Percentiles rank a stretch among this genome's conserved stretches.
Evolutionary conservation across 2,329 filamentous ascomycete species (phyloP).

Genomic region (Fusarium sororula): DNA sequence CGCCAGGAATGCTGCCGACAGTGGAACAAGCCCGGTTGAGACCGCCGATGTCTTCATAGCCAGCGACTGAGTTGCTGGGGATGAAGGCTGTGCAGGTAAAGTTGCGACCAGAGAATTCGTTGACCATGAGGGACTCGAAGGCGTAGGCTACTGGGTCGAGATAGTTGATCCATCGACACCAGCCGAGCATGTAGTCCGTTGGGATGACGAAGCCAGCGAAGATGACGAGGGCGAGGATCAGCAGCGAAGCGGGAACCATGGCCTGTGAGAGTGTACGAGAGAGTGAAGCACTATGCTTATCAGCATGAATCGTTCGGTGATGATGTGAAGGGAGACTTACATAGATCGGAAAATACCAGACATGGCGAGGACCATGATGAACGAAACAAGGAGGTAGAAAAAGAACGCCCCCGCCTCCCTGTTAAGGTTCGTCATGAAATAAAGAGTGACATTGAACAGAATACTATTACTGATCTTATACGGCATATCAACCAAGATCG

Average conservation of each 20-base stretch:
- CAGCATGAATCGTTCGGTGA: not conserved
- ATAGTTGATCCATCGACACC: conserved; percentile 75
- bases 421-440: conserved; percentile 59
- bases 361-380: conserved; percentile 68
- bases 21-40: conserved; percentile 56
- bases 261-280: conserved; percentile 65
- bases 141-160: conserved; percentile 72
- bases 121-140: conserved; percentile 72
- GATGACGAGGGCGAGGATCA: conserved; percentile 48
- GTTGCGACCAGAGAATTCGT: conserved; percentile 64
- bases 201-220: conserved; percentile 61
- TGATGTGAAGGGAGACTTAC: conserved; percentile 18
- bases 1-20: conserved; percentile 58
- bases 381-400: conserved; percentile 56
- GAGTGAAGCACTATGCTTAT: conserved; percentile 36
- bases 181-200: conserved; percentile 64
- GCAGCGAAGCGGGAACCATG: conserved; percentile 53
- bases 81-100: conserved; percentile 40
- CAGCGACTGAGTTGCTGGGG: conserved; percentile 38
- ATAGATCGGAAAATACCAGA: conserved; percentile 66
- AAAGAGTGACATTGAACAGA: conserved; percentile 56
- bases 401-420: conserved; percentile 57
- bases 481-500: conserved; percentile 55
- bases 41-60: conserved; percentile 42
- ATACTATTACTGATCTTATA: conserved; percentile 53